phyloP scores from a whole-genome alignment of 108 stramenopile species.

The Cyclotella kingstonii region DNA sequence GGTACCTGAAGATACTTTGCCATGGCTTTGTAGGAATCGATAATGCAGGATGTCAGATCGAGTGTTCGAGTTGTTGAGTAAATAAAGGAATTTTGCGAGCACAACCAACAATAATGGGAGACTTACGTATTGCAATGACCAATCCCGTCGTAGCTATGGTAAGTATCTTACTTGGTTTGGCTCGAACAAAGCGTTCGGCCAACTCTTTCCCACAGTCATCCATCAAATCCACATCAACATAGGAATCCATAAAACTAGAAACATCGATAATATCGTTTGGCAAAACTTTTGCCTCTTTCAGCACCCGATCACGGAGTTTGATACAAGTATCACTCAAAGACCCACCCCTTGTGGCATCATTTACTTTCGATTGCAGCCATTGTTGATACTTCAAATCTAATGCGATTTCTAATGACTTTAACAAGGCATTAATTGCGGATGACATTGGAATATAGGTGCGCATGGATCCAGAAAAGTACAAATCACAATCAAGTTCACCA shows the following conservation, averaged over 20 bases:
- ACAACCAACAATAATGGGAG: background rate
- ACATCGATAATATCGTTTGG: conserved; percentile 91
- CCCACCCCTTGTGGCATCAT: conserved; percentile 50
- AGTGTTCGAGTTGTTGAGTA: too few relatives aligned
- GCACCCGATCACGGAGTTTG: conserved; percentile 79
- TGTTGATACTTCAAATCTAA: conserved; percentile 77
- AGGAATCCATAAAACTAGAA: conserved; percentile 82
- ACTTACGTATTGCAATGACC: conserved; percentile 72
- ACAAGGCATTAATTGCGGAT: conserved; percentile 67
- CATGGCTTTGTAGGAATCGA: conserved; percentile 43
- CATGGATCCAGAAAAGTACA: conserved; percentile 61
- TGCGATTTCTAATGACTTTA: conserved; percentile 64
- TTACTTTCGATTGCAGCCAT: conserved; percentile 56
- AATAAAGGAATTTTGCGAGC: background rate
- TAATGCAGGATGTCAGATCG: background rate
- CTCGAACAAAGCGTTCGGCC: conserved; percentile 61
- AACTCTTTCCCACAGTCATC: conserved; percentile 82
- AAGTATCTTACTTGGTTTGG: conserved; percentile 80
- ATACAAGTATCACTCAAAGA: conserved; percentile 45
- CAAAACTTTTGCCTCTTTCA: conserved; percentile 81
- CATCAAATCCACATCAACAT: conserved; percentile 85
- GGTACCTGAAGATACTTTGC: conserved; percentile 83
- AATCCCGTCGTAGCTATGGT: conserved; percentile 90
- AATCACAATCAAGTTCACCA: conserved; percentile 68
- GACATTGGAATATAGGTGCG: conserved; percentile 75